Evolutionary conservation across 2,329 filamentous ascomycete genomes (phyloP), one percentile per base, ranked within the genome.

Genomic region (Penicillium sp.): DNA sequence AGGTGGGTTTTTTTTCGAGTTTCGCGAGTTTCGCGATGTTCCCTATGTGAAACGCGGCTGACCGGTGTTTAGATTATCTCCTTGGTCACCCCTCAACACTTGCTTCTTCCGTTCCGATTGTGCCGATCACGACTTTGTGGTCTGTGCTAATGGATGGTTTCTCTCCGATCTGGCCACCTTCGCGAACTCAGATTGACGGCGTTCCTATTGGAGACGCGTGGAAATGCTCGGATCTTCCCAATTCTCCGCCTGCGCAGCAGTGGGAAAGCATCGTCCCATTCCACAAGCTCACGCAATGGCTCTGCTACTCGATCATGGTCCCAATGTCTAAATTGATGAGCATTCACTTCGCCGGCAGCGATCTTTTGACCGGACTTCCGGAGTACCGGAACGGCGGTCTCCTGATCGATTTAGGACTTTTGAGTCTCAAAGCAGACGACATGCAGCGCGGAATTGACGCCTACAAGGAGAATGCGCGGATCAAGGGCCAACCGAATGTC

Each of bases 211-310:
- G 94, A 51, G 94, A 99, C 69, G 93, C 94, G 22, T 99, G 94
- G 94, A 89, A 88, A 0, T 96, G 92, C 75, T 86, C 83, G 10
- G 84, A 87, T 31, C 90, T 97, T 84, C 91, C 92, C 1, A 78
- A 81, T 43, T 76, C 77, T 1, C 85, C 88, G 72, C 80, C 87
- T 61, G 83, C 83, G 6, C 79, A 86, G 60, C 81, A 85, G 1
- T 91, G 88, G 88, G 89, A 93, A 70, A 87, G 82, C 62, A 93
- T 95, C 65, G 84, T 93, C 10, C 92, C 92, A 0, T 96, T 96
- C 77, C 92, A 97, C 79, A 96, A 96, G 75, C 82, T 96, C 34
- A 95, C 92, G 0, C 92, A 96, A 73, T 97, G 92, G 92, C 86
- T 97, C 52, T 90, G 89, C 46, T 96, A 96, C 75, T 96, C 91